phyloP scores from a whole-genome alignment of 805 yeast species.

The Metschnikowia amazonensis region DNA sequence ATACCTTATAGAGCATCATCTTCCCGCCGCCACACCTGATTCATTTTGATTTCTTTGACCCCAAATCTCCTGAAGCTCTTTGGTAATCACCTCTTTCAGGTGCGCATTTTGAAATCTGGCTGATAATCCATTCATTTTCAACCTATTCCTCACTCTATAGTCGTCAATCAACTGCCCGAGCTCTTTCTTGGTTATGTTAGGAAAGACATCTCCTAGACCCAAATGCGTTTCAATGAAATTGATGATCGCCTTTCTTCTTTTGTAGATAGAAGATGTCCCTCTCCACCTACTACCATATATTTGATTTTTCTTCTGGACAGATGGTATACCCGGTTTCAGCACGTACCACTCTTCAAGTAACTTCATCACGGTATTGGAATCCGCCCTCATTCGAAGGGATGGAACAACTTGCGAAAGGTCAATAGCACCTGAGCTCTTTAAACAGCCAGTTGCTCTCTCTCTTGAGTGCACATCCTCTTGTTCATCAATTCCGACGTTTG shows the following conservation, averaged over 20 bases:
- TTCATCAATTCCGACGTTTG: not conserved
- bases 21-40: not conserved
- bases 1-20: not conserved
- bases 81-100: not conserved
- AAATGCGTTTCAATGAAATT: not conserved
- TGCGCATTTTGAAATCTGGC: not conserved
- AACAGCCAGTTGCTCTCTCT: not conserved
- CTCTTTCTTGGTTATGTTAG: not conserved
- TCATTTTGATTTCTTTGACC: not conserved
- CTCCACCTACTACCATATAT: not conserved
- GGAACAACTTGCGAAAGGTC: not conserved
- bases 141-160: not conserved
- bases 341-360: not conserved
- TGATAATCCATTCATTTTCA: not conserved
- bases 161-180: not conserved
- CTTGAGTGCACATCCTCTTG: not conserved
- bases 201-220: not conserved
- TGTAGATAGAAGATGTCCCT: constrained; percentile 1
- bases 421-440: too few species aligned
- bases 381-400: not conserved
- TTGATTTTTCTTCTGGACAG: not conserved
- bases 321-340: not conserved
- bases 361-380: not conserved
- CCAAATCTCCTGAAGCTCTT: not conserved
- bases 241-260: not conserved